A percentile compares a stretch with the other conserved stretches of the same genome.
Evolutionary conservation across 2,329 filamentous ascomycete genomes (phyloP).

Genomic region (Fusarium sp.): DNA sequence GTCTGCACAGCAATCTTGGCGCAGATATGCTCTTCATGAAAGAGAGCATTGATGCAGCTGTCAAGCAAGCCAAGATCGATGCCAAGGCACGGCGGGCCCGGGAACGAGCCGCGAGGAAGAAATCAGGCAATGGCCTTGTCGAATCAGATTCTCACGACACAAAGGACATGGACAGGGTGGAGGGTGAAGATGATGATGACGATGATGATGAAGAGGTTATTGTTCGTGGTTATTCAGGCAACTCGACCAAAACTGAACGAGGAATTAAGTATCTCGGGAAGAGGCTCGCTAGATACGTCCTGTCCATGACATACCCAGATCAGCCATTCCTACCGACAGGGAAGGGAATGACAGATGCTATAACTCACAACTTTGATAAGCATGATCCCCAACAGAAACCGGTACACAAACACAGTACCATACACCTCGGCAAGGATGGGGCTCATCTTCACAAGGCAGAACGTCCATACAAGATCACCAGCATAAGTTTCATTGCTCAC

Average conservation of each 20-base stretch:
- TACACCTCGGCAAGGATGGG: slow-evolving; percentile 64
- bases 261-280: slow-evolving; percentile 98
- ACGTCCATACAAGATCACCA: slow-evolving; percentile 83
- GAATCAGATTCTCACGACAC: slow-evolving; percentile 27
- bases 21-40: slow-evolving; percentile 98
- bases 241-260: slow-evolving; percentile 89
- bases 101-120: slow-evolving; percentile 51
- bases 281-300: slow-evolving; percentile 87
- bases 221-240: slow-evolving; percentile 88
- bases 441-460: slow-evolving; percentile 58
- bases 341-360: slow-evolving; percentile 58
- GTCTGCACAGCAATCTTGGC: slow-evolving; percentile 92
- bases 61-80: slow-evolving; percentile 76
- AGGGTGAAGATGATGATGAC: slow-evolving; percentile 53
- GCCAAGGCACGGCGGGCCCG: slow-evolving; percentile 68
- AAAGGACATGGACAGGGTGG: slow-evolving; percentile 43
- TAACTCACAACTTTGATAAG: slow-evolving; percentile 53
- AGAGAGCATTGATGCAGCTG: slow-evolving; percentile 91
- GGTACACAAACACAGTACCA: slow-evolving; percentile 69
- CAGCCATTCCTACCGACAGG: slow-evolving; percentile 81
- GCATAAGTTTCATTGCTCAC: slow-evolving; percentile 94
- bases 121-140: slow-evolving; percentile 1
- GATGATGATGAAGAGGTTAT: slow-evolving; percentile 86
- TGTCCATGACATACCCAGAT: slow-evolving; percentile 91
- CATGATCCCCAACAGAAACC: slow-evolving; percentile 57